These are phyloP conservation scores for Austroboletus olivaceoglutinosus DNA, from an alignment of 1,284 basidiomycete genomes.

Conservation along the genomic window DNA sequence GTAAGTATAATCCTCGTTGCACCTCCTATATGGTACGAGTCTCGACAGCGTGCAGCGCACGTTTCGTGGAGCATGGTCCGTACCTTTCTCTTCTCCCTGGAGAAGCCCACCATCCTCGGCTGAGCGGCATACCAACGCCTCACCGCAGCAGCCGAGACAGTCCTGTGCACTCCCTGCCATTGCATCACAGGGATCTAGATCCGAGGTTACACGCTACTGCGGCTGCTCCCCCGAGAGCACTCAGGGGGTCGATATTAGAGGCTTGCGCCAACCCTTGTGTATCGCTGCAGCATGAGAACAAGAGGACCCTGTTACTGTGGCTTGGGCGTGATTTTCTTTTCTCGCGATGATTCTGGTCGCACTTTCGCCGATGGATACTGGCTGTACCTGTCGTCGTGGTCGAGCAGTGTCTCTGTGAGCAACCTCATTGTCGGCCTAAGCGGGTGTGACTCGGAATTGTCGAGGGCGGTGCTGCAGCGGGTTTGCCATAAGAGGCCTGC, in stretches of 20 bases:
- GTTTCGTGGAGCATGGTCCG: background rate
- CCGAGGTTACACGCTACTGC: background rate
- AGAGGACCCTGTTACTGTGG: constrained; percentile 3
- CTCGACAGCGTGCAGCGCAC: constrained; percentile 1
- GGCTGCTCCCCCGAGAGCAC: background rate
- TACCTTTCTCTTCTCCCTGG: background rate
- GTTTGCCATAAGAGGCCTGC: constrained; percentile 11
- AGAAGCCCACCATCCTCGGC: too few species aligned
- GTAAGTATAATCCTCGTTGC: constrained; percentile 7
- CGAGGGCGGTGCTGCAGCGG: constrained; percentile 5
- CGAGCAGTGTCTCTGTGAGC: background rate
- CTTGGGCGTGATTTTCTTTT: constrained; percentile 8
- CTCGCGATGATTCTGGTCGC: constrained; percentile 7
- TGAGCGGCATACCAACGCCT: too few species aligned
- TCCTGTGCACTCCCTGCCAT: background rate
- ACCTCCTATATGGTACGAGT: constrained; percentile 5
- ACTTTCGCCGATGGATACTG: background rate
- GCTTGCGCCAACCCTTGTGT: background rate
- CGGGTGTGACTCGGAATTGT: background rate
- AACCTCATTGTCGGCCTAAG: background rate
- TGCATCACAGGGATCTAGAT: constrained; percentile 2
- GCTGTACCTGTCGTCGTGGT: constrained; percentile 3
- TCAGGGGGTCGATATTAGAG: constrained; percentile 4
- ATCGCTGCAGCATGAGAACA: constrained; percentile 10
- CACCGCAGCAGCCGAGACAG: background rate